These are phyloP conservation scores for Corylus americana DNA, from an alignment of 306 rosid genomes.

Conservation along the genomic window DNA sequence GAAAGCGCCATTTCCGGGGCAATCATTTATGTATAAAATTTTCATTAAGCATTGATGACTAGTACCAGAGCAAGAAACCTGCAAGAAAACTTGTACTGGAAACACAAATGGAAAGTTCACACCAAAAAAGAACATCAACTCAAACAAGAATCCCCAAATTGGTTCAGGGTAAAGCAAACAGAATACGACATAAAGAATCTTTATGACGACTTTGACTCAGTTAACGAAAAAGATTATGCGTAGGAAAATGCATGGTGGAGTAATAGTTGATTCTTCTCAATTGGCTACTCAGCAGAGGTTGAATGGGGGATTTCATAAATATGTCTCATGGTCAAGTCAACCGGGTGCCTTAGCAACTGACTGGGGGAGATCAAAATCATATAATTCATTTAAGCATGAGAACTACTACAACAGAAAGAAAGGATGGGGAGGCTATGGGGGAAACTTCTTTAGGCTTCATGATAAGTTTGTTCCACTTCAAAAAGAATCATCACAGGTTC, in stretches of 20 bases:
- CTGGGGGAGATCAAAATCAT: neutral
- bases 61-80: neutral
- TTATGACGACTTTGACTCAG: too few species aligned
- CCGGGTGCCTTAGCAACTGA: neutral
- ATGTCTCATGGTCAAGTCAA: conserved; percentile 7
- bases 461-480: neutral
- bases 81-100: neutral
- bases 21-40: neutral
- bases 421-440: neutral
- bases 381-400: neutral
- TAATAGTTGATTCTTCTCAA: neutral
- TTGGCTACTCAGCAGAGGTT: conserved; percentile 13
- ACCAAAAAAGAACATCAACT: neutral
- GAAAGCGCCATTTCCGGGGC: neutral
- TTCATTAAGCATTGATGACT: neutral
- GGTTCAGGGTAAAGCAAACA: neutral
- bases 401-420: neutral
- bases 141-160: neutral
- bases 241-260: neutral
- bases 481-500: neutral
- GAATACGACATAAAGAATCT: too few species aligned
- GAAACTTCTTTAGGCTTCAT: neutral
- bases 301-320: neutral
- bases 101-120: neutral
- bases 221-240: neutral